These are phyloP conservation scores for Suillus americanus DNA, from an alignment of 768 basidiomycete species.

Conservation along the genomic window DNA sequence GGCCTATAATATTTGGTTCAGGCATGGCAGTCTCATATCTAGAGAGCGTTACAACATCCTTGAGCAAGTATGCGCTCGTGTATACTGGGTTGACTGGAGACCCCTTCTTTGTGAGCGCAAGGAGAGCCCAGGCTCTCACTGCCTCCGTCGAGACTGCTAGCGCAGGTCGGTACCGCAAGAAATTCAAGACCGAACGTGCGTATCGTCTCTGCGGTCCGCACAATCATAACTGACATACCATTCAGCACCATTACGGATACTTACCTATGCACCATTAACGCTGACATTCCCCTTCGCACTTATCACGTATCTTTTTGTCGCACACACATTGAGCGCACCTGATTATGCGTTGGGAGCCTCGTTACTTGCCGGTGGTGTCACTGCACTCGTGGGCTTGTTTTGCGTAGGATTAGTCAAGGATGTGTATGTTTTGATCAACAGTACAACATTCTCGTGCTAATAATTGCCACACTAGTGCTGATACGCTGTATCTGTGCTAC, in stretches of 20 bases:
- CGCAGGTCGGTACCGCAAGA: conserved; percentile 41
- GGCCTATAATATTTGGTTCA: conserved; percentile 36
- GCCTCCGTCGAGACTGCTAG: conserved; percentile 50
- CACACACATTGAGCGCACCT: conserved; percentile 71
- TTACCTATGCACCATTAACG: conserved; percentile 71
- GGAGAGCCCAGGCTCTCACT: conserved; percentile 57
- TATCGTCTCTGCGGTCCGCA: conserved; percentile 5
- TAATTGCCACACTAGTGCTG: conserved; percentile 41
- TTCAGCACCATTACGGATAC: conserved; percentile 63
- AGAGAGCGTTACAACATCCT: conserved; percentile 46
- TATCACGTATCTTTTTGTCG: conserved; percentile 85
- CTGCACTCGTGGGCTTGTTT: conserved; percentile 79
- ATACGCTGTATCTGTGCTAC: conserved; percentile 67
- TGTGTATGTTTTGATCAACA: conserved; percentile 42
- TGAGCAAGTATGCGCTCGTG: conserved; percentile 66
- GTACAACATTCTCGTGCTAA: not conserved
- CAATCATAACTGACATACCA: not conserved
- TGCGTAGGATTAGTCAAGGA: conserved; percentile 82
- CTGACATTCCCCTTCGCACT: conserved; percentile 82
- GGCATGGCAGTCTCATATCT: conserved; percentile 43
- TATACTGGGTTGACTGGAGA: conserved; percentile 79
- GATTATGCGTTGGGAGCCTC: conserved; percentile 73
- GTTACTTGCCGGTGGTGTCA: conserved; percentile 74
- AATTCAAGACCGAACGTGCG: conserved; percentile 62
- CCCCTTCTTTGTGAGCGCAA: conserved; percentile 58